Evolutionary conservation across 1,284 basidiomycete species (phyloP).

Genomic region (Ceratobasidium sp.): DNA sequence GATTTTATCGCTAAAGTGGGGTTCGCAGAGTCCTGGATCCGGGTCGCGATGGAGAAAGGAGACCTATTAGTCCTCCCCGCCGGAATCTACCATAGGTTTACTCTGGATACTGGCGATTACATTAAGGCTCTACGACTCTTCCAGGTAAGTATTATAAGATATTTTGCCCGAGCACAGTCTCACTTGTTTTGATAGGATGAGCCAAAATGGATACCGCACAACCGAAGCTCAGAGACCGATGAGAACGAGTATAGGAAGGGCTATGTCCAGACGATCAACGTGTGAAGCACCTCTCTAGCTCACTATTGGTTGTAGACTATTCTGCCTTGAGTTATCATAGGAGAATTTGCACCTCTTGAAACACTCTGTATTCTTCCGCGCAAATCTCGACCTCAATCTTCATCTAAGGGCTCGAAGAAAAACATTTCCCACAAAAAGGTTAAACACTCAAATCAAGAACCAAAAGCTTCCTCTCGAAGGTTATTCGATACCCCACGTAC

Average conservation of each 20-base stretch:
- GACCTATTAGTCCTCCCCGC: conserved; percentile 82
- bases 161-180: neutral
- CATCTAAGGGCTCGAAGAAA: too few relatives aligned
- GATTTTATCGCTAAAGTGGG: conserved; percentile 48
- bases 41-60: conserved; percentile 75
- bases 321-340: too few relatives aligned
- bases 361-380: too few relatives aligned
- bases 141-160: conserved; percentile 64
- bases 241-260: conserved; percentile 58
- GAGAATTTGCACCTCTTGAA: too few relatives aligned
- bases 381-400: too few relatives aligned
- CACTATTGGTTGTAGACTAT: too few relatives aligned
- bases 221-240: conserved; percentile 74
- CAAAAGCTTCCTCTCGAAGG: too few relatives aligned
- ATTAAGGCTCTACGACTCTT: conserved; percentile 84
- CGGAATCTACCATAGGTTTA: conserved; percentile 90
- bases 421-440: too few relatives aligned
- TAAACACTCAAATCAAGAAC: too few relatives aligned
- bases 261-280: conserved; percentile 17
- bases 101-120: conserved; percentile 76
- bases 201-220: conserved; percentile 87
- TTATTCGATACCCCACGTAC: too few relatives aligned
- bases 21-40: conserved; percentile 70
- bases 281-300: too few relatives aligned
- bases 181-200: conserved; percentile 73